Percentiles rank a stretch among this genome's conserved stretches.
phyloP scores from a whole-genome alignment of 2,329 filamentous ascomycete genomes.

The Mycogone perniciosa region DNA sequence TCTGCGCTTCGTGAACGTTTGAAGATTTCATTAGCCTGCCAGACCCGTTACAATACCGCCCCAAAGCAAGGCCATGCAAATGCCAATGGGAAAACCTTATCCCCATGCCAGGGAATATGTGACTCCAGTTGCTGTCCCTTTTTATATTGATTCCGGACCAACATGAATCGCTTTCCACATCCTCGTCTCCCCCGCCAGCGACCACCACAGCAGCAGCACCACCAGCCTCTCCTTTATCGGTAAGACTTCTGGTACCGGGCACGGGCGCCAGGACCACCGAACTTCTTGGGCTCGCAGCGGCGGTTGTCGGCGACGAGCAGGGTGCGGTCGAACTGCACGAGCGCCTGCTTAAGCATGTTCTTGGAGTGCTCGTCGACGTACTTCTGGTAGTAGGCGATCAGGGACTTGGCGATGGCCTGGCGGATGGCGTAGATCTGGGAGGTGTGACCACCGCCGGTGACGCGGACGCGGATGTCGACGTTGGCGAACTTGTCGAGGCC shows the following conservation, averaged over 20 bases:
- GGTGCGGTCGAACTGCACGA: conserved; percentile 93
- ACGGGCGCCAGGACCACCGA: conserved; percentile 87
- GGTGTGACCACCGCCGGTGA: conserved; percentile 94
- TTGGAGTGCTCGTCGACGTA: conserved; percentile 99
- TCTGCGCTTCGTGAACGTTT: conserved; percentile 28
- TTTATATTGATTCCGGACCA: conserved; percentile 15
- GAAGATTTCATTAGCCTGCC: conserved; percentile 47
- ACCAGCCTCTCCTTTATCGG: conserved; percentile 60
- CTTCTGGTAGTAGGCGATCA: conserved; percentile 92
- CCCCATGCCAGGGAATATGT: conserved; percentile 34
- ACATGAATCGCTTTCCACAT: not conserved
- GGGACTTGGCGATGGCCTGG: conserved; percentile 89
- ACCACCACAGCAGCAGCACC: not conserved
- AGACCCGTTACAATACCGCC: conserved; percentile 41
- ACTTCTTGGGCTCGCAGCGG: conserved; percentile 99
- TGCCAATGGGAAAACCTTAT: conserved; percentile 39
- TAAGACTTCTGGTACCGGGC: conserved; percentile 99
- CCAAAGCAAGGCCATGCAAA: conserved; percentile 48
- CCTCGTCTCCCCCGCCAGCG: not conserved
- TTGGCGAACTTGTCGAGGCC: conserved; percentile 95
- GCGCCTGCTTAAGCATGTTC: conserved; percentile 97
- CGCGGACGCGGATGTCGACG: conserved; percentile 96
- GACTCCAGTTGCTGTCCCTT: conserved; percentile 28
- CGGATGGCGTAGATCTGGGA: conserved; percentile 98
- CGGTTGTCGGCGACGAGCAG: conserved; percentile 99